Evolutionary conservation across 2,329 filamentous ascomycete species (phyloP), one percentile per base, ranked within the genome.

Genomic region (Talaromyces rugulosus): DNA sequence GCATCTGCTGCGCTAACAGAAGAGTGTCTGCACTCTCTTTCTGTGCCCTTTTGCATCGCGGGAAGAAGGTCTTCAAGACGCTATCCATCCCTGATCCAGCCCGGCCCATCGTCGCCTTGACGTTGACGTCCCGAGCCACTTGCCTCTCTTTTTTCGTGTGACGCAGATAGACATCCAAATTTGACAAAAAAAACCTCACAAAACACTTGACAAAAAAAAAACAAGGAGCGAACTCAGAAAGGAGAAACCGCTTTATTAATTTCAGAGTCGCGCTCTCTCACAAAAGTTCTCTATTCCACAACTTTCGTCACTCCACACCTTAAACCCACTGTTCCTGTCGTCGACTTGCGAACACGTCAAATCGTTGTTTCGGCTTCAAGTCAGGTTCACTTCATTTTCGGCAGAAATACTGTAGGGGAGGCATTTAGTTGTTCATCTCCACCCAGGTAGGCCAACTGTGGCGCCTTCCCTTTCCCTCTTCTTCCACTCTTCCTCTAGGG

Each of bases 341-440:
- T 59, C 53, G 51, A 60, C 60, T 58, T 33, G n/a, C n/a, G 18
- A n/a, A 31, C 9, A 11, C 23, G 44, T 50, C 55, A 54, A 40
- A 27, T 62, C 54, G 44, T 57, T 52, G 63, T 42, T 56, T 54
- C 59, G 34, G 55, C 62, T 58, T 63, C 62, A 56, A 64, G 55
- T 61, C 58, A 59, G 44, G 18, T 12, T 56, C 44, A 42, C 44
- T 60, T 64, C 52, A 34, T 60, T 52, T 36, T 57, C 50, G 40
- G 66, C 65, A 71, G 66, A 62, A 62, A n/a, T 5, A 7, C 65
- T 70, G 68, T 73, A 70, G 91, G 92, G 90, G 92, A 96, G 89
- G 92, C 92, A 96, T 96, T 96, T 79, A 89, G 77, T 96, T 96
- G 92, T 96, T 92, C 82, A 90, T 96, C 92, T 96, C 92, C 90